Base-by-base conservation (phyloP, 2,329 filamentous ascomycete genomes). In the Biscogniauxia marginata region DNA sequence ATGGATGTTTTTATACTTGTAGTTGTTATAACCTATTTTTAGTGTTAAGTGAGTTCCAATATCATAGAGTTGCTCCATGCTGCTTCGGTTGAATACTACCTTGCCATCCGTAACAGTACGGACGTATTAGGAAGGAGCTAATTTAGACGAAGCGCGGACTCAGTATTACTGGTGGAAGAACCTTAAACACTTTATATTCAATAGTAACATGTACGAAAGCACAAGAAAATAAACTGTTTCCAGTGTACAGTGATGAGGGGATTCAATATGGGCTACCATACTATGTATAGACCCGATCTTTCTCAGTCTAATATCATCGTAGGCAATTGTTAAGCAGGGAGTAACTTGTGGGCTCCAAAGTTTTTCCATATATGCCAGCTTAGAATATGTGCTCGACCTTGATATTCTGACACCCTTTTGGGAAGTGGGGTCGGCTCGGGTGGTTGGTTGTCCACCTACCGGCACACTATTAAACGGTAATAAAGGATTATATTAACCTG, bases 91-190 rank as follows among this genome's bases (percentile, higher is more conserved):
- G 5, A 39, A 39, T n/a, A 39, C 30, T 39, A 39, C 30, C n/a
- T n/a, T n/a, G n/a, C n/a, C n/a, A n/a, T n/a, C n/a, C 30, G 30
- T 39, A 39, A 3, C 30, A 39, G 13, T 39, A 16, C 30, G n/a
- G 9, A 39, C 13, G n/a, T 9, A 30, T 50, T 44, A 23, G 21
- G 22, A 23, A n/a, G n/a, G n/a, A n/a, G n/a, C n/a, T 45, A 43
- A 19, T 34, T 13, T 34, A 6, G 44, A 25, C 11, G 22, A 18
- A 7, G 11, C 22, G 18, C 24, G 20, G 16, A 30, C n/a, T 39
- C 30, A 21, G 46, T 54, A 23, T 57, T 55, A 62, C 55, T 62
- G 54, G 60, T 61, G 60, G 60, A 60, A 61, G 19, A 56, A 56
- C 53, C 46, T 39, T 39, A 16, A 39, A 9, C n/a, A 16, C 9